Evolutionary conservation across 805 yeast species (phyloP).

Genomic region (Saccharomycopsis sp.): DNA sequence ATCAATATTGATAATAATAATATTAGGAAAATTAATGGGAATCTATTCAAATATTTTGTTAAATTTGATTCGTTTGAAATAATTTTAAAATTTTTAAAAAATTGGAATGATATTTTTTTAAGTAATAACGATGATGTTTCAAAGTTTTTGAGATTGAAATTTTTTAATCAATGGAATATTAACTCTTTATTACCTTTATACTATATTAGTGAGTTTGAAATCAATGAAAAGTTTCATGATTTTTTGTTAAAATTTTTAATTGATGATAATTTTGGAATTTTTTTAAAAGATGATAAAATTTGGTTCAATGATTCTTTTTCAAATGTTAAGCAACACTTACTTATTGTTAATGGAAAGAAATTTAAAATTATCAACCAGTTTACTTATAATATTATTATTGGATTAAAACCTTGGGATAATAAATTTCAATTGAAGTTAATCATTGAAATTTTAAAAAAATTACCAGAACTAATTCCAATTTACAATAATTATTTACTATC

Average conservation of each 20-base stretch:
- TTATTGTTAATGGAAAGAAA: conserved; percentile 37
- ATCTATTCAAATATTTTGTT: conserved; percentile 55
- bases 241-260: conserved; percentile 42
- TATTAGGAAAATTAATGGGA: conserved; percentile 47
- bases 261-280: conserved; percentile 38
- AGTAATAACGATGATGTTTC: conserved; percentile 45
- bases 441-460: conserved; percentile 35
- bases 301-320: conserved; percentile 33
- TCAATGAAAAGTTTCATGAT: conserved; percentile 31
- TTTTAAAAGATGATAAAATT: conserved; percentile 34
- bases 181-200: conserved; percentile 46
- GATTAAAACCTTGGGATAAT: conserved; percentile 77
- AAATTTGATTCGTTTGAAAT: conserved; percentile 41
- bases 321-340: conserved; percentile 21
- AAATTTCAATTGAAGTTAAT: conserved; percentile 47
- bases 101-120: no score
- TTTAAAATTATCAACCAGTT: conserved; percentile 61
- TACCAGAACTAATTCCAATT: conserved; percentile 67
- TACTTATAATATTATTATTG: conserved; percentile 48
- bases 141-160: conserved; percentile 58
- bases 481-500: conserved; percentile 50
- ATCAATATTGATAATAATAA: conserved; percentile 28
- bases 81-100: conserved; percentile 31
- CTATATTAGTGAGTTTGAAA: conserved; percentile 26
- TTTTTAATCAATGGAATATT: conserved; percentile 70